Evolutionary conservation across 2,329 filamentous ascomycete species (phyloP), one percentile per base, ranked within the genome.

Genomic region (Fusarium piperis): DNA sequence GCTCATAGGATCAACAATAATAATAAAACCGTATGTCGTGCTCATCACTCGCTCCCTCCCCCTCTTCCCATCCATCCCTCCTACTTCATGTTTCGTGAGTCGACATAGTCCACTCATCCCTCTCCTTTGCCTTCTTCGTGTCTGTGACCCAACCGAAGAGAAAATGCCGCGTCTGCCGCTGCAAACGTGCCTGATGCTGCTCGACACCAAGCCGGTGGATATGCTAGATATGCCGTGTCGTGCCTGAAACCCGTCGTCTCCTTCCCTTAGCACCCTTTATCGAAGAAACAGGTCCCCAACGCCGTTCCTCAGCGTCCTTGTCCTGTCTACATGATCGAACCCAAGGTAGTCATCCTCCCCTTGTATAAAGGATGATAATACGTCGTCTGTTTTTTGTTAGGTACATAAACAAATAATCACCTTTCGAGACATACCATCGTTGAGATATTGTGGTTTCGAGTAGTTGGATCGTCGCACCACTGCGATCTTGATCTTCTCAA

Each of bases 401-500:
- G 39, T 16, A 53, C 11, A 53, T 44, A 13, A 11, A 55, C 13
- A 11, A 35, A 18, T 23, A 52, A 52, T 18, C 18, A 8, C 12
- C 12, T 6, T 12, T 58, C 11, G 15, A 7, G 23, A 71, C 76
- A 8, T 23, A 97, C 95, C 94, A 83, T 98, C 96, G 74, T 92
- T 90, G 52, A 99, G 85, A 83, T 97, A 97, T 66, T 90, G 88
- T 28, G 94, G 92, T 78, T 92, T 94, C 39, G 92, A 90, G 81
- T 93, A 97, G 44, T 86, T 85, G 58, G 90, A 87, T 79, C 93
- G 87, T 80, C 91, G 86, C 58, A 98, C 88, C 33, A 97, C 83
- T 8, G 94, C 93, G 85, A 99, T 98, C 82, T 97, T 98, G 82
- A 99, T 96, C 86, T 98, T 98, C 82, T 99, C 95, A 74, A 99